A percentile compares a stretch with the other conserved stretches of the same genome.
Conservation (phyloP, 768 basidiomycete species). For the Tricholoma hemisulphureum region DNA sequence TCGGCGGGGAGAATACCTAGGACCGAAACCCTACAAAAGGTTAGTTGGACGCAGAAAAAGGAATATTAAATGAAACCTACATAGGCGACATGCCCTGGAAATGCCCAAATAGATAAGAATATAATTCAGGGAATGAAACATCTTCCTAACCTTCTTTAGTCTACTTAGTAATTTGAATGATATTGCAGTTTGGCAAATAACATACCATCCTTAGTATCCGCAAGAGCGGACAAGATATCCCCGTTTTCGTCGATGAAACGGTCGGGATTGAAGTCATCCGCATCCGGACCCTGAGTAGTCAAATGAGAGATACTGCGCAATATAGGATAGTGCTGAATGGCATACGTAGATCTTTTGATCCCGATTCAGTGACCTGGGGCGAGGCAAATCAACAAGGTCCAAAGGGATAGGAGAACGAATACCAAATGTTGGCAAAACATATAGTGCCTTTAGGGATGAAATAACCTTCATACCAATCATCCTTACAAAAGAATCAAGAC, state of each 20-base stretch:
- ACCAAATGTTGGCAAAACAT: slow-evolving; percentile 9
- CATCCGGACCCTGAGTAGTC: slow-evolving; percentile 2
- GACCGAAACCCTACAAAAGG: neutral
- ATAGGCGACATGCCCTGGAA: neutral
- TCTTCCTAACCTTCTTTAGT: neutral
- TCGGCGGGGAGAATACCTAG: neutral
- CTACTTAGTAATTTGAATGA: too few relatives aligned
- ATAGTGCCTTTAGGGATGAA: slow-evolving; percentile 13
- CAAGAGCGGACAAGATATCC: neutral
- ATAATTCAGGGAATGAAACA: neutral
- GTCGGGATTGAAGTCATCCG: neutral
- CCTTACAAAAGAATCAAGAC: neutral
- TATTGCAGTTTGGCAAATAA: neutral
- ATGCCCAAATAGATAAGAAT: neutral
- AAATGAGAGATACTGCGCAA: neutral
- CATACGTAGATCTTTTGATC: neutral
- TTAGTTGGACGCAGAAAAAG: neutral
- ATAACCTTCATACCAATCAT: slow-evolving; percentile 12
- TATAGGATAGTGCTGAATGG: neutral
- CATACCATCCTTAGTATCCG: slow-evolving; percentile 3
- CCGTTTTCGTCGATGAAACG: neutral
- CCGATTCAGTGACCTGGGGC: neutral
- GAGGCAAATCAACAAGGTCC: neutral
- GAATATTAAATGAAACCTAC: neutral
- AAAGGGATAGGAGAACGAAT: neutral